A percentile compares a stretch with the other conserved stretches of the same genome.
Conservation (phyloP, 768 basidiomycete species). For the Albatrellus ellisii region DNA sequence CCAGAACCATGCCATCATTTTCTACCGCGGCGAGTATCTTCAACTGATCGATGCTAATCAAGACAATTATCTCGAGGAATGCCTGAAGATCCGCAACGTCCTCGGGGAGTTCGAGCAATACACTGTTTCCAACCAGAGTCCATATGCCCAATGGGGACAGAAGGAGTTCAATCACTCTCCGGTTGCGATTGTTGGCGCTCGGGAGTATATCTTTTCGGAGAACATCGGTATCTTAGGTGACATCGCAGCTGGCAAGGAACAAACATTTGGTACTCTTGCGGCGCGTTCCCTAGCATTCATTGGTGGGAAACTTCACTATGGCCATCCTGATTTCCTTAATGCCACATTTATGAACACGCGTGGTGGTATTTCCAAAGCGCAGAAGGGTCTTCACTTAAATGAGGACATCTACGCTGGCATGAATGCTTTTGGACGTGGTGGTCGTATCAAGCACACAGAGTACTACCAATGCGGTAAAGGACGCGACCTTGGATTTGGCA, state of each 20-base stretch:
- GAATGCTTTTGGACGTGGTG: conserved; percentile 95
- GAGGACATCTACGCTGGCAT: conserved; percentile 99
- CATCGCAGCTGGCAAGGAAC: conserved; percentile 97
- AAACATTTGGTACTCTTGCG: conserved; percentile 97
- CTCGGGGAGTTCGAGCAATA: conserved; percentile 97
- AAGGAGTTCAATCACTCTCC: conserved; percentile 83
- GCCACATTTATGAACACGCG: conserved; percentile 97
- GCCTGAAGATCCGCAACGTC: conserved; percentile 98
- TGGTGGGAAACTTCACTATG: conserved; percentile 97
- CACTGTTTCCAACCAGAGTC: conserved; percentile 69
- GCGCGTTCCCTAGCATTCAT: conserved; percentile 95
- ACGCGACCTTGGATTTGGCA: conserved; percentile 96
- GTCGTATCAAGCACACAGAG: conserved; percentile 96
- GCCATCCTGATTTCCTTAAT: conserved; percentile 98
- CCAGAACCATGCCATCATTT: conserved; percentile 98
- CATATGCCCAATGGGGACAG: conserved; percentile 83
- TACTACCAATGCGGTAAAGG: conserved; percentile 99
- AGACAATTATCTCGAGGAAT: conserved; percentile 99
- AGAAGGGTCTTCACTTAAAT: conserved; percentile 97
- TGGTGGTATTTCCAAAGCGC: conserved; percentile 96
- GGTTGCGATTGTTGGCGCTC: conserved; percentile 94
- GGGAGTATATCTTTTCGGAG: conserved; percentile 99
- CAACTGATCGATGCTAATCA: conserved; percentile 99
- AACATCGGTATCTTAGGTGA: conserved; percentile 99
- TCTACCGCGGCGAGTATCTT: conserved; percentile 97